Conservation (phyloP, 192 early-diverging fungal species). For the Coemansia sp. region DNA sequence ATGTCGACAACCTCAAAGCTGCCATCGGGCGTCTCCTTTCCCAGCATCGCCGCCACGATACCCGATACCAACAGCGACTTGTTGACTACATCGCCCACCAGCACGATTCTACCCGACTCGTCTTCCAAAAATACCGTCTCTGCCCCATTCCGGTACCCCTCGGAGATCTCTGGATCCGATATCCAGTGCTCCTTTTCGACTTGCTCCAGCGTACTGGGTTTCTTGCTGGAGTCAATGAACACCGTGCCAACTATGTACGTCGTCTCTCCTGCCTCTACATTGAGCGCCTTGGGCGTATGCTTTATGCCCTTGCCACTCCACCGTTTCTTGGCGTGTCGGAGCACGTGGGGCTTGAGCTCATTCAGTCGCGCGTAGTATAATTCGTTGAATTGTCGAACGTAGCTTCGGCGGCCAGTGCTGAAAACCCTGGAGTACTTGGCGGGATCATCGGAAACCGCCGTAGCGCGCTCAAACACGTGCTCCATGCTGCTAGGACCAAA, state of each 20-base stretch:
- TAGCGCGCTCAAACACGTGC: not conserved
- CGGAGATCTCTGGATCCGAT: conserved; percentile 57
- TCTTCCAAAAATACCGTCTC: conserved; percentile 80
- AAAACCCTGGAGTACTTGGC: conserved; percentile 12
- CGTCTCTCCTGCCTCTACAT: conserved; percentile 61
- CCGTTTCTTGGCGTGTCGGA: conserved; percentile 51
- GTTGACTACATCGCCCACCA: conserved; percentile 63
- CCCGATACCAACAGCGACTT: conserved; percentile 71
- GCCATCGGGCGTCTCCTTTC: conserved; percentile 70
- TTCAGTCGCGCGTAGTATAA: conserved; percentile 79
- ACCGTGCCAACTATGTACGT: conserved; percentile 85
- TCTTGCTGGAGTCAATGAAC: conserved; percentile 81
- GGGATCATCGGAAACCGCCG: not conserved
- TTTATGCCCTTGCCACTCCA: conserved; percentile 24
- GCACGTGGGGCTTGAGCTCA: conserved; percentile 60
- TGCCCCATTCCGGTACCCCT: conserved; percentile 64
- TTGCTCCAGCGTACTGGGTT: conserved; percentile 90
- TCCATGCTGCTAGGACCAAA: not conserved
- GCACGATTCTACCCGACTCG: conserved; percentile 83
- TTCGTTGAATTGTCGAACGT: conserved; percentile 81
- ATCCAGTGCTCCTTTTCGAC: conserved; percentile 80
- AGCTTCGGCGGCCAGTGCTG: conserved; percentile 57
- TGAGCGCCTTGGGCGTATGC: conserved; percentile 66
- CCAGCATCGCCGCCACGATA: conserved; percentile 74
- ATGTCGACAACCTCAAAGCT: conserved; percentile 84